Conservation (phyloP, 768 basidiomycete species). For the Naganishia vaughanmartiniae region DNA sequence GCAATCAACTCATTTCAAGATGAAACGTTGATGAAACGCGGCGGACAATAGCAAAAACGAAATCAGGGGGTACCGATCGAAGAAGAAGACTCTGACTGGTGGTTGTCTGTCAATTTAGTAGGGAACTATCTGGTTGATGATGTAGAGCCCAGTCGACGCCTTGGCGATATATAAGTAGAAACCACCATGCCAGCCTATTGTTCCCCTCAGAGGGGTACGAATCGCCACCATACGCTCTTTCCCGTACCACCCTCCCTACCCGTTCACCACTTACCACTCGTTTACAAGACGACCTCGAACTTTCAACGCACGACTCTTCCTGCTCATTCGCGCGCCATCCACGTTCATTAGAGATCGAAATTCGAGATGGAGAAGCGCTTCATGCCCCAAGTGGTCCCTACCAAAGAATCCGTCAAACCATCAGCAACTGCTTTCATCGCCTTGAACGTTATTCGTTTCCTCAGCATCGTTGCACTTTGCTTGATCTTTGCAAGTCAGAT, state of each 20-base stretch:
- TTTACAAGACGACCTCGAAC: too few species aligned
- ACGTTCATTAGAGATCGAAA: neutral
- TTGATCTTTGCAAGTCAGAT: conserved; percentile 68
- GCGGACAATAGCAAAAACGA: conserved; percentile 6
- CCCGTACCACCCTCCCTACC: neutral
- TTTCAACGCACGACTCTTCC: neutral
- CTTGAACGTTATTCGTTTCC: conserved; percentile 71
- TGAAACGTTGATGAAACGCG: conserved; percentile 7
- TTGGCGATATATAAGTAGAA: neutral
- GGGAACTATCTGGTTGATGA: neutral
- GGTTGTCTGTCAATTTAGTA: too few species aligned
- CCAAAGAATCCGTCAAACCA: conserved; percentile 31
- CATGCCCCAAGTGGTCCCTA: conserved; percentile 6
- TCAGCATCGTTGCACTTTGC: conserved; percentile 74
- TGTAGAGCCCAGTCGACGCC: neutral
- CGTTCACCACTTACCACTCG: neutral
- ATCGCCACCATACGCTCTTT: neutral
- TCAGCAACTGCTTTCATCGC: conserved; percentile 52
- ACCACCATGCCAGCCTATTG: neutral
- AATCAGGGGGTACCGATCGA: too few species aligned
- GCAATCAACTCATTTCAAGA: neutral
- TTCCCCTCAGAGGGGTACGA: neutral
- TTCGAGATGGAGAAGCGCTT: conserved; percentile 15
- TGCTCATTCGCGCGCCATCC: neutral
- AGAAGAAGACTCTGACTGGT: too few species aligned